Evolutionary conservation across 2,329 filamentous ascomycete species (phyloP).

Genomic region (Keithomyces neogunnii): DNA sequence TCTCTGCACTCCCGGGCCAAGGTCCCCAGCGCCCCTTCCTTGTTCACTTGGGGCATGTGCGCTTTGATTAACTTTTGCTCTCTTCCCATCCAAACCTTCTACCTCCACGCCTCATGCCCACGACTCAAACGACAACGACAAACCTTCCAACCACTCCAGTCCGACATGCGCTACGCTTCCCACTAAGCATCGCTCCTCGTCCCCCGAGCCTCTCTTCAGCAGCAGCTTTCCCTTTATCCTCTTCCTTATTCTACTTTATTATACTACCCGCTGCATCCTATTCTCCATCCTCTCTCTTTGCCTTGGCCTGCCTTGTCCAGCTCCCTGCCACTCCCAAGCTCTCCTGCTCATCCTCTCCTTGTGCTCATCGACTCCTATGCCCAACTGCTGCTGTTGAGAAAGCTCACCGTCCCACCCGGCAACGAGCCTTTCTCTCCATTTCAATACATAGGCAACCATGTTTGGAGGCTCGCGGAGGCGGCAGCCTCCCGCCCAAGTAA

Average conservation of each 20-base stretch:
- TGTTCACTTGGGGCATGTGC: background rate
- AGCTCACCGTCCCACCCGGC: conserved; percentile 4
- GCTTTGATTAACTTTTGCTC: background rate
- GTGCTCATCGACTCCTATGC: conserved; percentile 4
- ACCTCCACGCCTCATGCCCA: background rate
- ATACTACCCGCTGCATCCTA: background rate
- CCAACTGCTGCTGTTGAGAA: conserved; percentile 10
- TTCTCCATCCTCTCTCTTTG: background rate
- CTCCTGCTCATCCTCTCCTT: conserved; percentile 2
- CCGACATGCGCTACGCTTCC: conserved; percentile 7
- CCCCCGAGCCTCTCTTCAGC: conserved; percentile 10
- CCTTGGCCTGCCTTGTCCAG: background rate
- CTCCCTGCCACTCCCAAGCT: background rate
- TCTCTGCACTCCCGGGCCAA: too few species aligned
- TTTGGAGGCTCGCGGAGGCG: conserved; percentile 43
- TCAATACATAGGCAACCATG: conserved; percentile 24
- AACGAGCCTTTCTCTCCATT: background rate
- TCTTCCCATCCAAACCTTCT: background rate
- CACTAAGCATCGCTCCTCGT: conserved; percentile 4
- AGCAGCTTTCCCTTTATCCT: conserved; percentile 7
- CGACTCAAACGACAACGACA: background rate
- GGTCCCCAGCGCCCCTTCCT: too few species aligned
- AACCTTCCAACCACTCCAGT: background rate
- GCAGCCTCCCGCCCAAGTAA: conserved; percentile 40
- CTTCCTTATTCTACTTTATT: background rate